Base-by-base conservation (phyloP, 179 eudicot species). In the Carnegiea gigantea region DNA sequence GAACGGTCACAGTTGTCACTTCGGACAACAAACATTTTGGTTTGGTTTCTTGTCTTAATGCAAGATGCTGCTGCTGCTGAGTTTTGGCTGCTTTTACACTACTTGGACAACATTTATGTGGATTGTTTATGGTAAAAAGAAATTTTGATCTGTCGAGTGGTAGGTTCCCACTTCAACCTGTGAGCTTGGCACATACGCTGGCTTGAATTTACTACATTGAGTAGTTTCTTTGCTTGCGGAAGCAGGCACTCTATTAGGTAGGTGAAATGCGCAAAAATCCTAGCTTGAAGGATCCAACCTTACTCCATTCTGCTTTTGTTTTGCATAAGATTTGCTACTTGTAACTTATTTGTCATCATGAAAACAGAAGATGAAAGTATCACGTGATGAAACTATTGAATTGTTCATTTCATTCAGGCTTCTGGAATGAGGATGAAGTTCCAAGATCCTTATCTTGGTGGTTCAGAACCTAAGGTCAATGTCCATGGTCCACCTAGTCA, bases 381-480 rank as follows among this genome's bases (percentile, higher is more conserved):
- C 20, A 9, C 2, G n/a, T n/a, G 20, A 36, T n/a, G 21, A 46
- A 74, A 24, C n/a, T 23, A 14, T 12, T 70, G 48, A 38, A 30
- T 49, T 71, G 7, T 54, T 78, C 9, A 23, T 54, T 54, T 40
- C 26, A 59, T 81, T 18, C 81, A 86, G 89, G 85, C 83, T 72
- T 75, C 83, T 64, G 85, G 80, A 33, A 82, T 65, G 70, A 49
- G 82, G 78, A 54, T 78, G 82, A 85, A 82, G 74, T 70, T 9
- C 43, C 77, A 78, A 75, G 87, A 85, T 81, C 82, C 87, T 53
- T 82, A 82, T 62, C 74, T 7, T 44, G 77, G 86, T 59, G 74
- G 33, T 38, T 73, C 84, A 6, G 87, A 84, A 15, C 28, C 85
- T 20, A 62, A 49, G 81, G 76, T 48, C 26, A 83, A 85, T 65